Percentiles rank a stretch among this genome's conserved stretches.
Evolutionary conservation across 2,329 filamentous ascomycete species (phyloP).

Genomic region (Cladosporium sp.): DNA sequence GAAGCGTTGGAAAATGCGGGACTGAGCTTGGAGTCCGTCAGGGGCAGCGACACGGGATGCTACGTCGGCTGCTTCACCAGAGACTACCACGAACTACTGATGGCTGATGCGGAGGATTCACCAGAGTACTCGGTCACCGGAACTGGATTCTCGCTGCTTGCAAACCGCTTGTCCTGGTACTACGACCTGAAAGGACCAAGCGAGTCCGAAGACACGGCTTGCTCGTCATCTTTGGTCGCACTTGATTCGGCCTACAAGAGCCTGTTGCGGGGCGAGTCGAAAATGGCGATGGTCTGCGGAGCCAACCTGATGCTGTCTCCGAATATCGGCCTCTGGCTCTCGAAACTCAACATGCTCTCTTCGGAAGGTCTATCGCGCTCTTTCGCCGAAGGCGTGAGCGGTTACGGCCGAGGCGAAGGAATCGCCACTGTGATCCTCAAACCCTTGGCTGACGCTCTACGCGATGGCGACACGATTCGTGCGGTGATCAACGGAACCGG

Average conservation of each 20-base stretch:
- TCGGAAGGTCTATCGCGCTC: slow-evolving; percentile 29
- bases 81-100: slow-evolving; percentile 26
- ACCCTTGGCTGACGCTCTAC: slow-evolving; percentile 20
- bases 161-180: slow-evolving; percentile 22
- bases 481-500: slow-evolving; percentile 2
- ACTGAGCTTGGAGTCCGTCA: background rate
- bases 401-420: slow-evolving; percentile 40
- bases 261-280: no score
- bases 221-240: slow-evolving; percentile 4
- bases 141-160: background rate
- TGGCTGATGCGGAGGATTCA: slow-evolving; percentile 22
- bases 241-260: no score
- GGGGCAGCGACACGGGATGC: slow-evolving; percentile 22
- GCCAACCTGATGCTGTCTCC: no score
- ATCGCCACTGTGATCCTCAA: slow-evolving; percentile 33
- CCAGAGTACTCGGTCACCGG: slow-evolving; percentile 26
- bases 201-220: slow-evolving; percentile 21
- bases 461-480: slow-evolving; percentile 23
- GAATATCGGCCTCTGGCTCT: no score
- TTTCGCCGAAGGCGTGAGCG: slow-evolving; percentile 44
- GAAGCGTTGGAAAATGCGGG: slow-evolving; percentile 25
- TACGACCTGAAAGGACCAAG: slow-evolving; percentile 21
- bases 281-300: no score
- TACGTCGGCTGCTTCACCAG: slow-evolving; percentile 28
- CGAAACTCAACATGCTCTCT: no score